Evolutionary conservation across 768 basidiomycete genomes (phyloP).

Genomic region (Podaxis sp.): DNA sequence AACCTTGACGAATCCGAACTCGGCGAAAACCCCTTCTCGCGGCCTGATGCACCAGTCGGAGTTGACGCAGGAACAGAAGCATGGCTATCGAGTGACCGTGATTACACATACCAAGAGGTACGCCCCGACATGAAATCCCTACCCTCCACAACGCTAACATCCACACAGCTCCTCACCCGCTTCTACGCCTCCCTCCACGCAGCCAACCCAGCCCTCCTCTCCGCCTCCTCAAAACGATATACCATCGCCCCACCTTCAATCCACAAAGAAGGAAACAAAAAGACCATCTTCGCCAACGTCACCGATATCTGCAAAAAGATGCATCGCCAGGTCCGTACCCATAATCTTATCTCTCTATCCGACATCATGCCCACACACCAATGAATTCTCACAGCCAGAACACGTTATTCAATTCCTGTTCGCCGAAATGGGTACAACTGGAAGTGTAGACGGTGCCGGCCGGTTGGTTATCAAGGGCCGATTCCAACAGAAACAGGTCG

Average conservation of each 20-base stretch:
- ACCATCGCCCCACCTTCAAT: slow-evolving; percentile 96
- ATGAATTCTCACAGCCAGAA: slow-evolving; percentile 61
- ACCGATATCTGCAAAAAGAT: slow-evolving; percentile 98
- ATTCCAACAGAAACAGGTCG: slow-evolving; percentile 98
- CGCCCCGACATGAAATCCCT: slow-evolving; percentile 18
- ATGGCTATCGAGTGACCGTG: slow-evolving; percentile 91
- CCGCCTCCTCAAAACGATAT: slow-evolving; percentile 84
- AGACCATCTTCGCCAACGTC: slow-evolving; percentile 95
- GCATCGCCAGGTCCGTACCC: slow-evolving; percentile 71
- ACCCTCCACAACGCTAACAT: slow-evolving; percentile 1
- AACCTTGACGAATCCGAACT: slow-evolving; percentile 80
- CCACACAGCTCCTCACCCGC: slow-evolving; percentile 77
- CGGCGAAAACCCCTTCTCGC: slow-evolving; percentile 86
- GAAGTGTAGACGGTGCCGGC: slow-evolving; percentile 89
- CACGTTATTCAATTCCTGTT: slow-evolving; percentile 98
- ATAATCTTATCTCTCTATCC: not conserved
- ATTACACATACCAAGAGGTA: slow-evolving; percentile 95
- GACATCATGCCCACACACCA: not conserved
- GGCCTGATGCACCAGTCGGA: slow-evolving; percentile 51
- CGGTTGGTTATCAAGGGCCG: slow-evolving; percentile 96
- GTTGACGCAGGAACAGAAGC: slow-evolving; percentile 79
- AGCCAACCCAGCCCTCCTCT: slow-evolving; percentile 89
- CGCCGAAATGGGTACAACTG: slow-evolving; percentile 97
- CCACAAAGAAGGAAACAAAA: slow-evolving; percentile 95
- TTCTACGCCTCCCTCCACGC: slow-evolving; percentile 91